Evolutionary conservation across 257 asterid genomes (phyloP).

Genomic region (Capsicum rhomboideum): DNA sequence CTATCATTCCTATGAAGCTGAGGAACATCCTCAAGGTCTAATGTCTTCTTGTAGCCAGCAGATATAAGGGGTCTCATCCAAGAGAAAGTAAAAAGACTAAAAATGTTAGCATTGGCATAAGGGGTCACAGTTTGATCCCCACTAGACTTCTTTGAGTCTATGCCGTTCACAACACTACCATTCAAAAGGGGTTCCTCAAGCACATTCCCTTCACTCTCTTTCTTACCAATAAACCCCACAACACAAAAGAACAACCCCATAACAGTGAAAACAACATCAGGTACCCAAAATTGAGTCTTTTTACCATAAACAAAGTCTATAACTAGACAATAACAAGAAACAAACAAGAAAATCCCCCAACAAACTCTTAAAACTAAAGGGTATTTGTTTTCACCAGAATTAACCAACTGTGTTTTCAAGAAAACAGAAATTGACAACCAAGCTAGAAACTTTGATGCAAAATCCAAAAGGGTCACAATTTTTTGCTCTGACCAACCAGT

Average conservation of each 20-base stretch:
- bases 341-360: constrained; percentile 53
- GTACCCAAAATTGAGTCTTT: constrained; percentile 46
- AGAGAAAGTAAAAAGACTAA: constrained; percentile 58
- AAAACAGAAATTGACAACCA: constrained; percentile 51
- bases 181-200: constrained; percentile 65
- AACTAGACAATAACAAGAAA: constrained; percentile 59
- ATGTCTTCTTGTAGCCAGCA: constrained; percentile 47
- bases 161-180: constrained; percentile 18
- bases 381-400: constrained; percentile 38
- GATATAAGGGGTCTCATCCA: constrained; percentile 71
- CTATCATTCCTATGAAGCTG: constrained; percentile 51
- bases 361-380: constrained; percentile 60
- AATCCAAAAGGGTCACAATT: constrained; percentile 43
- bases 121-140: constrained; percentile 81
- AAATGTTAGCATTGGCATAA: constrained; percentile 48
- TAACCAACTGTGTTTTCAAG: constrained; percentile 26
- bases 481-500: constrained; percentile 73
- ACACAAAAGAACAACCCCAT: constrained; percentile 45
- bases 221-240: constrained; percentile 34
- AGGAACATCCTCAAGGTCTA: constrained; percentile 93
- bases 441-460: constrained; percentile 38
- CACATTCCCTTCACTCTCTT: constrained; percentile 14
- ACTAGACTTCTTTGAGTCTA: constrained; percentile 18
- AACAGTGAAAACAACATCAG: constrained; percentile 42
- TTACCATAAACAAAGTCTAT: constrained; percentile 38